Percentiles rank a stretch among this genome's conserved stretches.
phyloP scores from a whole-genome alignment of 176 grass and related monocot species.

The Aegilops bicornis region DNA sequence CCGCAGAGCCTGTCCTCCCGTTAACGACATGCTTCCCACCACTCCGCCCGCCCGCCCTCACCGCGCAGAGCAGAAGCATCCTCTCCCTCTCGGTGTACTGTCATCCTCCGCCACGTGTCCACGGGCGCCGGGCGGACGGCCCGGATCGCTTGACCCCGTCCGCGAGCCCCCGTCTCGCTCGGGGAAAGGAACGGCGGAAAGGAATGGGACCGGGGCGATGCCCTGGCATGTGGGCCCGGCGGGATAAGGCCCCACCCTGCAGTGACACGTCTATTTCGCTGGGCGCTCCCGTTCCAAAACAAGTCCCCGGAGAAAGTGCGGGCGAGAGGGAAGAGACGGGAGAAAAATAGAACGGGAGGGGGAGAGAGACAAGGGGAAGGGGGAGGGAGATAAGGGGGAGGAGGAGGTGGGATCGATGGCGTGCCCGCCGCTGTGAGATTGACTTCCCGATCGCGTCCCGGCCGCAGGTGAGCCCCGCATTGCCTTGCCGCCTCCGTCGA shows the following conservation, averaged over 20 bases:
- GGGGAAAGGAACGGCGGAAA: slow-evolving; percentile 2
- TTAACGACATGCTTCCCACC: slow-evolving; percentile 25
- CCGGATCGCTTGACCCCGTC: slow-evolving; percentile 30
- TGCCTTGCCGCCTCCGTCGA: slow-evolving; percentile 1
- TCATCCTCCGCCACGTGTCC: slow-evolving; percentile 3
- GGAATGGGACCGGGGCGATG: background rate
- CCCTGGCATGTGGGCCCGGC: slow-evolving; percentile 1
- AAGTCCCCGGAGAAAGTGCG: slow-evolving; percentile 38
- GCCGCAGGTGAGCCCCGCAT: slow-evolving; percentile 36
- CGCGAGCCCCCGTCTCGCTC: background rate
- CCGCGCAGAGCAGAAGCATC: background rate
- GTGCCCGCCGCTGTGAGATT: slow-evolving; percentile 4
- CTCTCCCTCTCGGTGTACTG: too few relatives aligned
- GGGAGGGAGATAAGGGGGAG: background rate
- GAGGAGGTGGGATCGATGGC: slow-evolving; percentile 10
- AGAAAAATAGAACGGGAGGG: slow-evolving; percentile 1
- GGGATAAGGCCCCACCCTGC: background rate
- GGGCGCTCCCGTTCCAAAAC: background rate
- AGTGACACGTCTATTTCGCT: slow-evolving; percentile 14
- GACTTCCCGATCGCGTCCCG: background rate
- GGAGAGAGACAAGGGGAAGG: background rate
- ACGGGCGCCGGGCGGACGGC: background rate
- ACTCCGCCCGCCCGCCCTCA: slow-evolving; percentile 7
- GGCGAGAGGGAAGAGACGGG: slow-evolving; percentile 28
- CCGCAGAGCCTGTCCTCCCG: background rate